Base-by-base conservation (phyloP, 495 filamentous ascomycete species). In the Penicillium mononematosum region DNA sequence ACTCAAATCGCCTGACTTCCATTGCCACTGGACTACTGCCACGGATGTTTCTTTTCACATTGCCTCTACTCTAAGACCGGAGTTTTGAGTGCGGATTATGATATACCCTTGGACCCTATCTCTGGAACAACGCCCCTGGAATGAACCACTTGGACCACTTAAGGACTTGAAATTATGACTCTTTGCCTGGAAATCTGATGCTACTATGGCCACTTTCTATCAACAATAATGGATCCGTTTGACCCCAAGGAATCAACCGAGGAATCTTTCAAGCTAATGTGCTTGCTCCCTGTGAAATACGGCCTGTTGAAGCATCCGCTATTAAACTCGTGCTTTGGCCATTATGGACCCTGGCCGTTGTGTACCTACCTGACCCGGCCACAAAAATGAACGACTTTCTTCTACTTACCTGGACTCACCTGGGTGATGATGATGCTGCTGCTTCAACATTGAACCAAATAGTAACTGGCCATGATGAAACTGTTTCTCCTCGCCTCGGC, bases 11-110 rank as follows among this genome's bases (percentile, higher is more conserved):
- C 51, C 59, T 58, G 50, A 59, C n/a, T 50, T n/a, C 29, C 45
- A 48, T n/a, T 53, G 19, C 56, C 41, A 49, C 34, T 61, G 60
- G 60, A 60, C 44, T 50, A 47, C 50, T 56, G 22, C 55, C 64
- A 56, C 62, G 66, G 65, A 71, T 58, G 12, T 53, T 55, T 67
- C 59, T 53, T 43, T 54, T 47, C n/a, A 41, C 49, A 50, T 70
- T 58, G 63, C 50, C 51, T 64, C 58, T 50, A 19, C 47, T 62
- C 53, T 64, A 71, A 70, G 44, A 71, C 71, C 70, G 69, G 63
- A 59, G 63, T 55, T 49, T 48, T 38, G 53, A 62, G 67, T 51
- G 59, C 50, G 65, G 50, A 53, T 16, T 53, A 62, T 67, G 65
- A 67, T 66, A 50, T 56, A 56, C 36, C 66, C 60, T 47, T 58